These are phyloP conservation scores for Paraglomus occultum DNA, from an alignment of 192 early-diverging fungal genomes.

Conservation along the genomic window DNA sequence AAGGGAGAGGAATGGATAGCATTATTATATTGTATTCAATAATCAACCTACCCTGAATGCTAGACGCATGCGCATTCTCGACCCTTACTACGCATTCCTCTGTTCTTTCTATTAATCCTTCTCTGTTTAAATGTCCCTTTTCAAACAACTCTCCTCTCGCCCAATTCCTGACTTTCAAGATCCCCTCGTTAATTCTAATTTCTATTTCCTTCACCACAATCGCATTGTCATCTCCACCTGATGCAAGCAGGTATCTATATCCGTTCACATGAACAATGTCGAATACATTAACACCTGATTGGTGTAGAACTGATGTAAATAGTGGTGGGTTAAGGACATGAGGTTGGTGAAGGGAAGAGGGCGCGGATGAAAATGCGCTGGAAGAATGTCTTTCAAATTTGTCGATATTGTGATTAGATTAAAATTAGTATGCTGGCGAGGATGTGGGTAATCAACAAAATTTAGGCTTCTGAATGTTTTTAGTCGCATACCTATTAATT, in stretches of 20 bases:
- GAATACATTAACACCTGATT: conserved; percentile 78
- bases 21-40: not conserved
- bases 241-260: conserved; percentile 42
- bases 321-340: conserved; percentile 29
- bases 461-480: conserved; percentile 11
- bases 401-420: conserved; percentile 24
- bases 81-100: conserved; percentile 28
- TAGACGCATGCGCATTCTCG: conserved; percentile 61
- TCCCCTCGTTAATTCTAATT: conserved; percentile 15
- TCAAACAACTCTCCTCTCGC: not conserved
- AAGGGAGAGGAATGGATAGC: conserved; percentile 7
- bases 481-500: conserved; percentile 27
- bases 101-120: not conserved
- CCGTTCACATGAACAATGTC: conserved; percentile 30
- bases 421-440: conserved; percentile 10
- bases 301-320: conserved; percentile 42
- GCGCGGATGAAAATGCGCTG: conserved; percentile 25
- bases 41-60: conserved; percentile 56
- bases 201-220: conserved; percentile 38
- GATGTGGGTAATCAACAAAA: not conserved
- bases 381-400: conserved; percentile 15
- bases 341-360: conserved; percentile 26
- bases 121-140: not conserved
- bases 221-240: conserved; percentile 81
- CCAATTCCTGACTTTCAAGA: not conserved